Evolutionary conservation across 192 early-diverging fungal genomes (phyloP).

Genomic region (Nowakowskiella sp.): DNA sequence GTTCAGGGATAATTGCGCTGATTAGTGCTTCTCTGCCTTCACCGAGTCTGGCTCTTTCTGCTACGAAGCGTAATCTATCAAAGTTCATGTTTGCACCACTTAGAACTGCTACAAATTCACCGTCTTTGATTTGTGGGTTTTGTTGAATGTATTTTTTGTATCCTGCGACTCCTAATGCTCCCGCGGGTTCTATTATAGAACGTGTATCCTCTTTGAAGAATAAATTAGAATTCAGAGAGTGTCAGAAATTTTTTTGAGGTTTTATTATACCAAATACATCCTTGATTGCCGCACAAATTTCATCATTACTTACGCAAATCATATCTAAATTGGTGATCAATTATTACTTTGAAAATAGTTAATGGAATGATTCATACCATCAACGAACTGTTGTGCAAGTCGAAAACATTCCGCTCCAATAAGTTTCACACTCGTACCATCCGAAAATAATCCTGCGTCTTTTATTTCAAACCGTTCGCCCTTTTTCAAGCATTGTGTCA

Average conservation of each 20-base stretch:
- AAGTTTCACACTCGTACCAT: conserved; percentile 40
- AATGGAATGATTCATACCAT: conserved; percentile 1
- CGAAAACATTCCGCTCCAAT: conserved; percentile 32
- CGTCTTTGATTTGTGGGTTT: conserved; percentile 27
- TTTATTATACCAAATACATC: conserved; percentile 26
- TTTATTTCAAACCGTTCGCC: conserved; percentile 27
- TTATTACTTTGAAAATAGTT: too few relatives aligned
- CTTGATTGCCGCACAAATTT: conserved; percentile 44
- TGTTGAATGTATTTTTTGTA: conserved; percentile 36
- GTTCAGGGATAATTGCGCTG: conserved; percentile 32
- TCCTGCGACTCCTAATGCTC: conserved; percentile 42
- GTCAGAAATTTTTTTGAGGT: conserved; percentile 13
- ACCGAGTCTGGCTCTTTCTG: conserved; percentile 38
- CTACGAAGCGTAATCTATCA: conserved; percentile 44
- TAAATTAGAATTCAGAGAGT: neutral
- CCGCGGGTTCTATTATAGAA: conserved; percentile 44
- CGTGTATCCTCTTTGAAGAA: conserved; percentile 33
- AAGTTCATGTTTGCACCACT: conserved; percentile 51
- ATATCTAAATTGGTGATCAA: conserved; percentile 28
- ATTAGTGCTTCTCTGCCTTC: conserved; percentile 36
- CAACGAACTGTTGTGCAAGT: conserved; percentile 19
- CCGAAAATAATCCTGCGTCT: conserved; percentile 41
- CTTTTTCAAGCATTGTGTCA: conserved; percentile 35
- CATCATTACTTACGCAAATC: conserved; percentile 39
- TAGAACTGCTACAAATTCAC: conserved; percentile 37